Base-by-base conservation (phyloP, 768 basidiomycete species). In the Sarcomyxa edulis region DNA sequence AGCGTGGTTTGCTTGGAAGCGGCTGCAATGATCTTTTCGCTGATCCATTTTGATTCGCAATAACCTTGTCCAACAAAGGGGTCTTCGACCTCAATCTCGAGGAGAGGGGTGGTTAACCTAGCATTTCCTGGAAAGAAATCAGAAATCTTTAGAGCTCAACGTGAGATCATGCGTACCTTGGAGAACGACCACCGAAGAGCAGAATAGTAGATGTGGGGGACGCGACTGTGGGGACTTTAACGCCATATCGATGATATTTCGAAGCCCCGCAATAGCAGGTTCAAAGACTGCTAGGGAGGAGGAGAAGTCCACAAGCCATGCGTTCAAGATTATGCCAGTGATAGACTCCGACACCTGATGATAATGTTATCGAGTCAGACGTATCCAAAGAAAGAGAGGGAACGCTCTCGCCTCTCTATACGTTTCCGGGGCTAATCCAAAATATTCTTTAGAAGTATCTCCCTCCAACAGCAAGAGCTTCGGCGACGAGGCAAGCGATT, bases 251-350 rank as follows among this genome's bases (percentile, higher is more conserved):
- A 62, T 43, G n/a, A 65, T 39, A 19, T 53, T 50, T 16, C 54
- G 29, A 2, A 49, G 49, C 6, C 56, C 56, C 5, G 50, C 53
- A 30, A 69, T 44, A 27, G 57, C 53, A 2, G 59, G 48, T 33
- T 66, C 60, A 41, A 64, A 65, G 1, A 62, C 64, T 3, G 47
- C 24, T 2, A 66, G 52, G 0, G 59, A 48, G 11, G 60, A 44
- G 21, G 66, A 66, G 48, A 68, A 68, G 37, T 68, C 60, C 2
- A 68, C 46, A 3, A 56, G 47, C 66, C 65, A 68, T 0, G 61
- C 65, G 24, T 61, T 59, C 38, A 60, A 51, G 1, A 63, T 53
- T 11, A 63, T 50, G 20, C 44, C 28, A 1, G 52, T 59, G 1
- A 62, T 46, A 1, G 48, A 38, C 1, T 35, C 28, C 6, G 40